Base-by-base conservation (phyloP, 2,329 filamentous ascomycete genomes). In the Trichoderma semiorbis region DNA sequence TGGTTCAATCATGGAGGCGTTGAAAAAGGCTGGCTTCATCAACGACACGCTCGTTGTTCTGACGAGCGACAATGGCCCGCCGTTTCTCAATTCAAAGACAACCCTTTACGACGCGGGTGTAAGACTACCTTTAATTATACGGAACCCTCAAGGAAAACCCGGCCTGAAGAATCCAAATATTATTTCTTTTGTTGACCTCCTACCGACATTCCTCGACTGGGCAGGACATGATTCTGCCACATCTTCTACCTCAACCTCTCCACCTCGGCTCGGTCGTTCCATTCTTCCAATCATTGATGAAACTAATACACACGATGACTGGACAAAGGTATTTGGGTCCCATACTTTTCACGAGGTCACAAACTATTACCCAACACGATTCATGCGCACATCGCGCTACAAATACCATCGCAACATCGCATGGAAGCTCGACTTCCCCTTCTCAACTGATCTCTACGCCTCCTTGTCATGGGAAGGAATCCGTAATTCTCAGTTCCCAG, bases 371-470 rank as follows among this genome's bases (percentile, higher is more conserved):
- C 65, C 65, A 26, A 68, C 65, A 21, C 55, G 65, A 32, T 68
- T 68, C n/a, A 18, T 68, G 53, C 65, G 65, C 34, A 58, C 50
- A 7, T 34, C 34, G 24, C 34, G 65, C 34, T 68, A 68, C 53
- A 68, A 68, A n/a, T 68, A 68, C n/a, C 65, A 68, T 24, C 50
- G 65, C 47, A 68, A 68, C 24, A 68, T 68, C 21, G 65, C 65
- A 18, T 68, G 65, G 65, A 68, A 68, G 53, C 65, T 68, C 7
- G 65, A 68, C 16, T 68, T 68, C 11, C 65, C 65, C 24, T 68
- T 68, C 24, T 68, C 65, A 16, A 68, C 65, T 0, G 65, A 68
- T 28, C 65, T 68, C 3, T 68, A 68, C 10, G 65, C 65, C 16
- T 68, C 65, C 24, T 36, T 68, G 18, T 68, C 65, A 7, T 68